These are phyloP conservation scores for Pyrus bretschneideri DNA, from an alignment of 306 rosid genomes.

Conservation along the genomic window DNA sequence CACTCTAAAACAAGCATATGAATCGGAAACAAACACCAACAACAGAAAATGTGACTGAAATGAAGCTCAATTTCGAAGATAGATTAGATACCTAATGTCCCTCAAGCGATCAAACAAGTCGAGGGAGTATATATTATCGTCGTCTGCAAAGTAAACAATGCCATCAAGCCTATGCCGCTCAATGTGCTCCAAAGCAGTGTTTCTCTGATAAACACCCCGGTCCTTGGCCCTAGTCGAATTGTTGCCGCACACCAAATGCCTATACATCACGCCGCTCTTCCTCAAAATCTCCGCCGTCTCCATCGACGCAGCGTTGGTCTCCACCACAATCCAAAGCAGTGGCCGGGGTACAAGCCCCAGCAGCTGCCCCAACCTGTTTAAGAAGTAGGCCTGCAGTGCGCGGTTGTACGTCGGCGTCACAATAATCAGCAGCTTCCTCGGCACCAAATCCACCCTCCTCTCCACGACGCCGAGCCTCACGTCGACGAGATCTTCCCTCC, in stretches of 20 bases:
- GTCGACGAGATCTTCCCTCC: constrained; percentile 5
- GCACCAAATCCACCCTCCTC: constrained; percentile 17
- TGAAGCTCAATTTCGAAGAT: background rate
- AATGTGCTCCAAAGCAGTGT: constrained; percentile 88
- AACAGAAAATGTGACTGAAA: background rate
- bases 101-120: constrained; percentile 73
- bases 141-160: constrained; percentile 90
- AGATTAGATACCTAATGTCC: constrained; percentile 51
- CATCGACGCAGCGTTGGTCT: constrained; percentile 63
- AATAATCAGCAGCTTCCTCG: constrained; percentile 75
- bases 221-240: constrained; percentile 64
- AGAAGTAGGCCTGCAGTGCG: constrained; percentile 62
- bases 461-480: background rate
- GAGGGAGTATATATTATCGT: constrained; percentile 78
- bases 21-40: background rate
- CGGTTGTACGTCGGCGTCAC: constrained; percentile 82
- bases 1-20: constrained; percentile 3
- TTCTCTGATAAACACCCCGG: constrained; percentile 94
- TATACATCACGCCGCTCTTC: constrained; percentile 85
- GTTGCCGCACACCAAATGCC: constrained; percentile 74
- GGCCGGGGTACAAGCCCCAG: constrained; percentile 77
- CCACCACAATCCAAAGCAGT: constrained; percentile 89
- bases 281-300: constrained; percentile 90
- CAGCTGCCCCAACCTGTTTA: constrained; percentile 73
- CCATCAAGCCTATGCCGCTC: constrained; percentile 81